phyloP scores from a whole-genome alignment of 2,329 filamentous ascomycete genomes.

The Sarocladium strictum region DNA sequence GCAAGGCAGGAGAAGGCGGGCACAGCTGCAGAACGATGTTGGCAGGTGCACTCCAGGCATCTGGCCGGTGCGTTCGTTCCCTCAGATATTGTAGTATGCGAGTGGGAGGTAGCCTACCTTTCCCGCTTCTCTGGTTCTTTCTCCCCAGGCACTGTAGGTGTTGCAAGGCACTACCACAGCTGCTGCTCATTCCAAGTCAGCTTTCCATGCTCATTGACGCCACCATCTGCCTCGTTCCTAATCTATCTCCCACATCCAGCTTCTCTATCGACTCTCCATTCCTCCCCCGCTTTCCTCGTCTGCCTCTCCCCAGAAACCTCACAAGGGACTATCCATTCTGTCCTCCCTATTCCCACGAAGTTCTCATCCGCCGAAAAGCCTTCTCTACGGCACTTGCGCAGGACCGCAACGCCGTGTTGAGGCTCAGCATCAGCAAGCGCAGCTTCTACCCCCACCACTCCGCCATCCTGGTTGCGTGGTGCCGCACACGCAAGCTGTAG shows the following conservation, averaged over 20 bases:
- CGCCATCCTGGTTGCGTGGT: conserved; percentile 8
- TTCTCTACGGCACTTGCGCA: background rate
- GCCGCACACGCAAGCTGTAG: background rate
- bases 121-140: background rate
- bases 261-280: background rate
- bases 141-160: too few species aligned
- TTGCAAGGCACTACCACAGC: too few species aligned
- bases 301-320: background rate
- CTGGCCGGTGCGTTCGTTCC: too few species aligned
- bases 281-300: background rate
- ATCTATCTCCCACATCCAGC: background rate
- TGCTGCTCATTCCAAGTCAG: background rate
- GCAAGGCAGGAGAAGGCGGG: background rate
- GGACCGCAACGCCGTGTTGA: background rate
- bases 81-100: too few species aligned
- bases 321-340: too few species aligned
- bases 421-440: background rate
- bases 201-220: background rate
- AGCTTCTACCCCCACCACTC: background rate
- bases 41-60: background rate
- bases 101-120: background rate
- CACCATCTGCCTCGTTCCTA: background rate
- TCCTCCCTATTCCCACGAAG: too few species aligned
- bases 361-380: background rate
- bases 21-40: background rate